phyloP scores from a whole-genome alignment of 495 filamentous ascomycete genomes.

The Penicillium subrubescens region DNA sequence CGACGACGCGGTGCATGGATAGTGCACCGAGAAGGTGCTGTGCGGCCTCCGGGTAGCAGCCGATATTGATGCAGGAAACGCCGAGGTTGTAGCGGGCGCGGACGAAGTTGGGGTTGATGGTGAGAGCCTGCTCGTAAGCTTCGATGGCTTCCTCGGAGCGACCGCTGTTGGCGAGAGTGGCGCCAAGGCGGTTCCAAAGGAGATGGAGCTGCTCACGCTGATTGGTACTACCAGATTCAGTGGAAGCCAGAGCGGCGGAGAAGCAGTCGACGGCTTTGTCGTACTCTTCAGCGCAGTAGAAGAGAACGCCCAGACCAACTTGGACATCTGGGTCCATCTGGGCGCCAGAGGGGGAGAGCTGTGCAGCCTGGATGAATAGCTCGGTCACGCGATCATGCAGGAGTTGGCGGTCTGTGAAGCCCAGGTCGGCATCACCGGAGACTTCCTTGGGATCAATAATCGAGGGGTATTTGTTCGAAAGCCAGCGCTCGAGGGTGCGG shows the following conservation, averaged over 20 bases:
- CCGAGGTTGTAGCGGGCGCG: conserved; percentile 96
- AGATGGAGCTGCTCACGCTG: conserved; percentile 79
- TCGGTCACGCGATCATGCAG: conserved; percentile 88
- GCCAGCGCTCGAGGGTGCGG: conserved; percentile 94
- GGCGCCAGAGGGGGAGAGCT: conserved; percentile 81
- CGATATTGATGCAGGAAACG: conserved; percentile 96
- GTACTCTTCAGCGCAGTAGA: conserved; percentile 97
- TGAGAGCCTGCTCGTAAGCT: conserved; percentile 90
- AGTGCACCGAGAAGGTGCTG: conserved; percentile 92
- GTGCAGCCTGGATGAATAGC: conserved; percentile 89
- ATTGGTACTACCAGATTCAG: conserved; percentile 77
- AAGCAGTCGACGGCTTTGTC: conserved; percentile 99
- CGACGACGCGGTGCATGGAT: conserved; percentile 95
- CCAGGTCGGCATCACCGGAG: conserved; percentile 70
- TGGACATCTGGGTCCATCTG: conserved; percentile 98
- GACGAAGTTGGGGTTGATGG: conserved; percentile 91
- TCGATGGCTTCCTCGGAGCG: conserved; percentile 93
- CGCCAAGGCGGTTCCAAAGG: conserved; percentile 96
- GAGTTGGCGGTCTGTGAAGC: conserved; percentile 88
- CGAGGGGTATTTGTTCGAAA: conserved; percentile 85
- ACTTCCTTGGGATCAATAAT: conserved; percentile 70
- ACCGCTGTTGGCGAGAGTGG: conserved; percentile 92
- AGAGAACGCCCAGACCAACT: conserved; percentile 94
- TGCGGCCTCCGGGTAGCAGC: conserved; percentile 88
- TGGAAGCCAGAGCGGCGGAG: conserved; percentile 78